Evolutionary conservation across 2,329 filamentous ascomycete genomes (phyloP).

Genomic region (Aureobasidium lini): DNA sequence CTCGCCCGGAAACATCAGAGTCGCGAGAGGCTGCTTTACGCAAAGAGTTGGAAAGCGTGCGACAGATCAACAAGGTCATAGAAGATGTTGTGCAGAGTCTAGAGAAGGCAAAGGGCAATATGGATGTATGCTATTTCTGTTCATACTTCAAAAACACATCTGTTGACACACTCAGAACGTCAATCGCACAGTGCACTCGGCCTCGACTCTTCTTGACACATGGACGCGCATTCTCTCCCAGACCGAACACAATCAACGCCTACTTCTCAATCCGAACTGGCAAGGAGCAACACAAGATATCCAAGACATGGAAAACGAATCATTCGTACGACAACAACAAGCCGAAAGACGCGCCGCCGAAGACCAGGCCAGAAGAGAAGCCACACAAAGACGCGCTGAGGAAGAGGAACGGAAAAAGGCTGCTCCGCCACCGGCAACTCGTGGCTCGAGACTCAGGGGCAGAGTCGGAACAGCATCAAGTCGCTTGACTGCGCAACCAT

Average conservation of each 20-base stretch:
- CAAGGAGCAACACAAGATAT: constrained; percentile 82
- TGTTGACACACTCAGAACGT: constrained; percentile 56
- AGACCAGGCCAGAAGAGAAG: constrained; percentile 69
- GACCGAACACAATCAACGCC: constrained; percentile 91
- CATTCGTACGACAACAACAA: constrained; percentile 63
- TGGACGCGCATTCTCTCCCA: constrained; percentile 96
- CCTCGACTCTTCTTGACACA: constrained; percentile 82
- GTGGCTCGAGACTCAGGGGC: constrained; percentile 29
- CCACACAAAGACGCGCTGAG: constrained; percentile 49
- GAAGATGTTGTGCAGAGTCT: constrained; percentile 68
- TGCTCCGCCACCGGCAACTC: constrained; percentile 33
- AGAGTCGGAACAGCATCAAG: constrained; percentile 29
- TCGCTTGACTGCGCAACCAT: constrained; percentile 23
- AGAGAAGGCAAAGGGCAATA: constrained; percentile 66
- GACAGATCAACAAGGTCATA: constrained; percentile 80
- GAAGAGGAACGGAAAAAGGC: constrained; percentile 50
- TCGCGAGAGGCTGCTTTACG: constrained; percentile 66
- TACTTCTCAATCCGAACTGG: constrained; percentile 84
- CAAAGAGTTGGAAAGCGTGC: constrained; percentile 73
- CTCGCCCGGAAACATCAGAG: constrained; percentile 51
- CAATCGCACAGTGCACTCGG: constrained; percentile 74
- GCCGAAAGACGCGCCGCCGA: constrained; percentile 70
- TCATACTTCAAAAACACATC: background rate
- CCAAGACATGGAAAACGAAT: constrained; percentile 77
- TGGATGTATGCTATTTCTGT: constrained; percentile 52